A percentile compares a stretch with the other conserved stretches of the same genome.
Evolutionary conservation across 2,329 filamentous ascomycete species (phyloP).

Genomic region (Paecilomyces variotii): DNA sequence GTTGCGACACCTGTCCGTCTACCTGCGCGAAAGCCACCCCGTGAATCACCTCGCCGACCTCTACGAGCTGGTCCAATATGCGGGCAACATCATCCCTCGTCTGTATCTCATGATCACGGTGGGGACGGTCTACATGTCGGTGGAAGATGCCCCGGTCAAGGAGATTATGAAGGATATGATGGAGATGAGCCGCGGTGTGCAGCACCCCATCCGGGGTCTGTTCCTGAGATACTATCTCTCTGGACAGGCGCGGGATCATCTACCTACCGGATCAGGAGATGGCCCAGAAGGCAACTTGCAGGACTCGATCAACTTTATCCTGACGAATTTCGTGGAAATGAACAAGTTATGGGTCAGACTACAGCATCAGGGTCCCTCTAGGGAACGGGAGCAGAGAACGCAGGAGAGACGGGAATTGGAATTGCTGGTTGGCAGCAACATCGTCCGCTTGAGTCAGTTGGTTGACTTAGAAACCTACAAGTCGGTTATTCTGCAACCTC

Average conservation of each 20-base stretch:
- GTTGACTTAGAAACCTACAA: constrained; percentile 95
- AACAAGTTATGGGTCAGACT: constrained; percentile 98
- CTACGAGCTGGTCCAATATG: constrained; percentile 96
- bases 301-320: constrained; percentile 94
- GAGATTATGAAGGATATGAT: constrained; percentile 99
- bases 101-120: constrained; percentile 99
- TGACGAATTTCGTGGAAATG: constrained; percentile 99
- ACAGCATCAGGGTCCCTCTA: constrained; percentile 94
- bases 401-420: constrained; percentile 94
- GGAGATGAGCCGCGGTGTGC: constrained; percentile 98
- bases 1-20: constrained; percentile 88
- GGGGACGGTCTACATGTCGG: constrained; percentile 97
- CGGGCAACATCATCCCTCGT: constrained; percentile 92
- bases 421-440: constrained; percentile 89
- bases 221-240: constrained; percentile 95
- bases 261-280: constrained; percentile 74
- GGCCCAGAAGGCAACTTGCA: constrained; percentile 92
- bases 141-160: constrained; percentile 96
- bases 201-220: constrained; percentile 89
- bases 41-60: constrained; percentile 96
- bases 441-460: constrained; percentile 88
- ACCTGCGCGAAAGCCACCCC: constrained; percentile 93
- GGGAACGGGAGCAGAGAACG: constrained; percentile 86
- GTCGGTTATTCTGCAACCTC: constrained; percentile 73
- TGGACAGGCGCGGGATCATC: constrained; percentile 82